Percentiles rank a stretch among this genome's conserved stretches.
Conservation (phyloP, 2,329 filamentous ascomycete species). For the Alternaria rosae region DNA sequence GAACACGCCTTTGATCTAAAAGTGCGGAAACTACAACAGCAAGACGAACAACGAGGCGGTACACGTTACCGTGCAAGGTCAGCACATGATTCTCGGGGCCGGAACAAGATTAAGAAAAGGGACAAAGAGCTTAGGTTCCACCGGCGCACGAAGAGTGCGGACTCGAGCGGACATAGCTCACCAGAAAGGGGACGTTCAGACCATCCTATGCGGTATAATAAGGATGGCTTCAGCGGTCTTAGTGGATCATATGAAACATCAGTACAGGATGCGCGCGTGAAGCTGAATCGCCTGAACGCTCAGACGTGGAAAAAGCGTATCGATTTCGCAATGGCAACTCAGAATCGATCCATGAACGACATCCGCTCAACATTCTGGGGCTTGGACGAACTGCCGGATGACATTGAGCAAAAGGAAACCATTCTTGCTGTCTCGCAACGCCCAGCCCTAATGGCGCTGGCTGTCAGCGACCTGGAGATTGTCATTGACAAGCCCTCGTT, state of each 20-base stretch:
- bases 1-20: constrained; percentile 92
- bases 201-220: constrained; percentile 74
- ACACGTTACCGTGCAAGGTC: constrained; percentile 63
- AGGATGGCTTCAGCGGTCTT: constrained; percentile 76
- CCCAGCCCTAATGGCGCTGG: constrained; percentile 80
- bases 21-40: constrained; percentile 80
- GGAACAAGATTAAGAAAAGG: constrained; percentile 45
- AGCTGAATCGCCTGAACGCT: constrained; percentile 80
- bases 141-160: constrained; percentile 52
- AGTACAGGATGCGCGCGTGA: constrained; percentile 76
- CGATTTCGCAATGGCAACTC: constrained; percentile 73
- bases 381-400: constrained; percentile 78
- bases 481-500: constrained; percentile 93
- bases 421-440: constrained; percentile 86
- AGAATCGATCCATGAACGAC: constrained; percentile 78
- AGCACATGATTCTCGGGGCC: constrained; percentile 53
- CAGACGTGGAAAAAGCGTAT: constrained; percentile 93
- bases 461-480: constrained; percentile 85
- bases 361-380: constrained; percentile 84
- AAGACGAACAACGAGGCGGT: constrained; percentile 57
- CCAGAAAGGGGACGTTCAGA: constrained; percentile 40
- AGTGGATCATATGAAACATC: constrained; percentile 76
- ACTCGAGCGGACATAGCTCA: constrained; percentile 35
- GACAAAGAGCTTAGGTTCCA: constrained; percentile 43
- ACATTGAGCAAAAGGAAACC: constrained; percentile 81